Evolutionary conservation across 176 grass and related monocot species (phyloP), one percentile per base, ranked within the genome.

Genomic region (Puccinellia tenuiflora): DNA sequence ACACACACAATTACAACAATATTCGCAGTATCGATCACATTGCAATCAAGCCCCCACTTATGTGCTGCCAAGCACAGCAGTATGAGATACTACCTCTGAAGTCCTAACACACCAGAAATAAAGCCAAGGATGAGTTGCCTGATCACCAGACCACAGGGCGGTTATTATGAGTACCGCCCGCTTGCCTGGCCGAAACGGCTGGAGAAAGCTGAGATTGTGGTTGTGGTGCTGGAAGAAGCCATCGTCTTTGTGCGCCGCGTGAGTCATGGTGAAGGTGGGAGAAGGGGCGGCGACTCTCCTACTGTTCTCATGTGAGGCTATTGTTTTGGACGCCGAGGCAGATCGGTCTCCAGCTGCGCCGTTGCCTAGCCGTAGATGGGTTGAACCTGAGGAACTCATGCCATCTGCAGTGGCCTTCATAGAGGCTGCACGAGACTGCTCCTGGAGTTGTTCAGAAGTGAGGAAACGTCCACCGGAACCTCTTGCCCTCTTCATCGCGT

Each of bases 91-190:
- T 60, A 75, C 79, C 73, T 40, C 28, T 30, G 12, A 78, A 64
- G 25, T 66, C 75, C 71, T 72, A 86, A 54, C 65, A 83, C 78
- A 28, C 25, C 57, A 80, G 40, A 83, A 67, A 61, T 76, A 90
- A 91, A 92, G 93, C 93, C 93, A 95, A 95, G 88, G 85, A 90
- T 90, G 90, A 95, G 73, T 95, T 95, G 93, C 90, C 90, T 77
- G 45, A 28, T 31, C 39, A 87, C 40, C 33, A 83, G 62, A 88
- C 54, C 85, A 78, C n/a, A 22, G 46, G 37, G 52, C 76, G 56
- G 29, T 56, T 63, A 77, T 45, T 45, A 80, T 4, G 82, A 48
- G 26, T 68, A 3, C 22, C 29, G 28, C 66, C 59, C 48, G 9
- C 68, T 59, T 22, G 24, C 54, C 55, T 81, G 51, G 20, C 67